These are phyloP conservation scores for Lactifluus subvellereus DNA, from an alignment of 768 basidiomycete genomes.

Conservation along the genomic window DNA sequence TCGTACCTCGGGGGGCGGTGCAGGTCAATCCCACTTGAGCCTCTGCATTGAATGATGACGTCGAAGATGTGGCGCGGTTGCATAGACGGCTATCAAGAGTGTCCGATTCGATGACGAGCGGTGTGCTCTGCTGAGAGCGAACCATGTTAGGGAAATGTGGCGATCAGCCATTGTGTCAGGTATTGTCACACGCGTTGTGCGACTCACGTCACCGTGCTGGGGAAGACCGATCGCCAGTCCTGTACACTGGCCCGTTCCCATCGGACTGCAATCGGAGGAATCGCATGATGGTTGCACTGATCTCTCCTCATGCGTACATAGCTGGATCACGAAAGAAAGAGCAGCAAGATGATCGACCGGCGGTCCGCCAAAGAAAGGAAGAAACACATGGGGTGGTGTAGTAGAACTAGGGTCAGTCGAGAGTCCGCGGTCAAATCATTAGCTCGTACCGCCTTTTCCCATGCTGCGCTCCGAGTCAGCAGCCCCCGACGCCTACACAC, in stretches of 20 bases:
- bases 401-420: conserved; percentile 29
- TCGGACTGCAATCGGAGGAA: conserved; percentile 42
- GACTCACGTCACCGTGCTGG: conserved; percentile 31
- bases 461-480: too few species aligned
- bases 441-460: too few species aligned
- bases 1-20: too few species aligned
- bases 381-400: conserved; percentile 54
- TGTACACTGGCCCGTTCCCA: conserved; percentile 30
- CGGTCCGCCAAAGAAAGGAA: conserved; percentile 92
- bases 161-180: conserved; percentile 32
- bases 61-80: conserved; percentile 49
- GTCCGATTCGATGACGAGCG: conserved; percentile 64
- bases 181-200: conserved; percentile 1
- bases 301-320: conserved; percentile 58
- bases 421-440: conserved; percentile 55
- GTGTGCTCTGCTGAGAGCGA: conserved; percentile 58
- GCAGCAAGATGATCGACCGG: conserved; percentile 83
- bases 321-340: conserved; percentile 72
- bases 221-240: conserved; percentile 5
- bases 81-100: conserved; percentile 75
- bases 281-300: conserved; percentile 65
- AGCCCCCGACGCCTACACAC: too few species aligned
- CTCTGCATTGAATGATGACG: conserved; percentile 27
- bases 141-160: conserved; percentile 59
- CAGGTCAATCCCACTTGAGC: conserved; percentile 11